Conservation (phyloP, 2,329 filamentous ascomycete genomes). For the Calonectria pauciramosa region DNA sequence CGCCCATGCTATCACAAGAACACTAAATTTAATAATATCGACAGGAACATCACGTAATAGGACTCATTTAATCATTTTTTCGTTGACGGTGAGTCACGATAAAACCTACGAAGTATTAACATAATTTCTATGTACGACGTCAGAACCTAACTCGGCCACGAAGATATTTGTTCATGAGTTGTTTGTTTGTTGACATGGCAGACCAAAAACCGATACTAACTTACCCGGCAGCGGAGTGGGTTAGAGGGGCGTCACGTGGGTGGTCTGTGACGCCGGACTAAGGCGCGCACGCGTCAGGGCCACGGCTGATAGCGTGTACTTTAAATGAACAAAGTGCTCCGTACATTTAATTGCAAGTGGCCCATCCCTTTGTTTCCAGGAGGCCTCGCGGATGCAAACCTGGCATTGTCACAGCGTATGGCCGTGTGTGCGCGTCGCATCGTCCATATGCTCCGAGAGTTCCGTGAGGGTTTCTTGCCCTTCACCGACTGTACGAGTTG, state of each 20-base stretch:
- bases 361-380: constrained; percentile 10
- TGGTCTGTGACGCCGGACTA: background rate
- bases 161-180: background rate
- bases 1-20: background rate
- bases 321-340: constrained; percentile 10
- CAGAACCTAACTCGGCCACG: too few relatives aligned
- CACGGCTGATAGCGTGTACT: background rate
- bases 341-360: background rate
- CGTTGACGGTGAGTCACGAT: background rate
- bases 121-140: background rate
- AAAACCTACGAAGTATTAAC: too few relatives aligned
- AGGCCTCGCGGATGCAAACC: constrained; percentile 17
- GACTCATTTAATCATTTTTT: background rate
- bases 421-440: background rate
- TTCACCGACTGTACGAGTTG: constrained; percentile 7
- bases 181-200: background rate
- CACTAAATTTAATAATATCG: background rate
- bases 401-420: background rate
- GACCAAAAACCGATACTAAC: background rate
- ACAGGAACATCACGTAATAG: background rate
- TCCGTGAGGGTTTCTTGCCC: background rate
- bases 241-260: constrained; percentile 8
- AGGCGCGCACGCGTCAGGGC: background rate
- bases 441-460: background rate
- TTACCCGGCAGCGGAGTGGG: background rate